These are phyloP conservation scores for Scenedesmus sp. DNA, from an alignment of 163 green algal genomes.

Conservation along the genomic window DNA sequence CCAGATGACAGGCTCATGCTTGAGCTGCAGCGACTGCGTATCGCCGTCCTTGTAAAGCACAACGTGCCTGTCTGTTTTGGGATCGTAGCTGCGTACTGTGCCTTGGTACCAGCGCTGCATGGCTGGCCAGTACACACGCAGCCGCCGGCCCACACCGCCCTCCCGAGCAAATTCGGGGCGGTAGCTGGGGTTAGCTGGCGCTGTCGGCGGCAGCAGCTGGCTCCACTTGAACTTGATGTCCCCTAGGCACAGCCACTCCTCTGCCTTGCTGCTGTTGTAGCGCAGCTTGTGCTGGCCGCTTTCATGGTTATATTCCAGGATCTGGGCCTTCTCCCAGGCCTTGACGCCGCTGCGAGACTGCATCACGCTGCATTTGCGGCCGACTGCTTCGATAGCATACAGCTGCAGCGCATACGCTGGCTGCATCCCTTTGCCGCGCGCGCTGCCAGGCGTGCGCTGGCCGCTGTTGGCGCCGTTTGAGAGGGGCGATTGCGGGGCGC, in stretches of 20 bases:
- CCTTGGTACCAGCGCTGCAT: slow-evolving; percentile 52
- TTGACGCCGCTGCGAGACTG: background rate
- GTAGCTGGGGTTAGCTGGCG: slow-evolving; percentile 31
- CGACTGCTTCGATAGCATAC: slow-evolving; percentile 33
- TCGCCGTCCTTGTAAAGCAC: slow-evolving; percentile 56
- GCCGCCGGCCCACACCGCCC: slow-evolving; percentile 12
- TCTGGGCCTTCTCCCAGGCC: slow-evolving; percentile 23
- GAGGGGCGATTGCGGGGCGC: background rate
- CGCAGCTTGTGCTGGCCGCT: slow-evolving; percentile 35
- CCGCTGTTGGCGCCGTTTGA: slow-evolving; percentile 11
- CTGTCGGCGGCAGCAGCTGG: background rate
- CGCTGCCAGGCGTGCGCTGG: slow-evolving; percentile 35
- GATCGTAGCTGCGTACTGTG: slow-evolving; percentile 42
- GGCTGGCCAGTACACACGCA: slow-evolving; percentile 54
- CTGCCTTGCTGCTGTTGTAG: slow-evolving; percentile 3
- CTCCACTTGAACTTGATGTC: slow-evolving; percentile 49
- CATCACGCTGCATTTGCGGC: slow-evolving; percentile 31
- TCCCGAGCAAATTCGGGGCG: slow-evolving; percentile 31
- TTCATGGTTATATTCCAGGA: slow-evolving; percentile 20
- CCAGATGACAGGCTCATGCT: slow-evolving; percentile 52
- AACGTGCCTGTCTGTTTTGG: slow-evolving; percentile 27
- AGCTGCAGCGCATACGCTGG: background rate
- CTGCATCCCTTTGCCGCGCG: background rate
- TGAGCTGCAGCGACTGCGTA: slow-evolving; percentile 22
- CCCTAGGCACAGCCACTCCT: slow-evolving; percentile 45